Conservation (phyloP, 1,284 basidiomycete species). For the Apiotrichum gracile region DNA sequence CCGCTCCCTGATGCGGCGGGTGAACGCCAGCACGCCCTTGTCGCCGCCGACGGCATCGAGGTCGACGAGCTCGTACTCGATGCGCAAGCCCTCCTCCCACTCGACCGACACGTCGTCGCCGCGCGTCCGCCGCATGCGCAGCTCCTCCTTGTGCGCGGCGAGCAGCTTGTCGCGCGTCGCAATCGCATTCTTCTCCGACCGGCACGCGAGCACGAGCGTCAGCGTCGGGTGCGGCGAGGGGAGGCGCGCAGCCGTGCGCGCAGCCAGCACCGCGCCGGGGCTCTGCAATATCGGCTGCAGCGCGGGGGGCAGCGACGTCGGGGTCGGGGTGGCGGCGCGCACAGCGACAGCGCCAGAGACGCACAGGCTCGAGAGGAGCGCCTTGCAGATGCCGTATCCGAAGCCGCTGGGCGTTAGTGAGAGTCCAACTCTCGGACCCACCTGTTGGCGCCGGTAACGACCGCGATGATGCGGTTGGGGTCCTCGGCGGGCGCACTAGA, state of each 20-base stretch:
- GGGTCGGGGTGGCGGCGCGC: constrained; percentile 24
- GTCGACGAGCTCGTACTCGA: constrained; percentile 63
- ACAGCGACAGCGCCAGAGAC: constrained; percentile 24
- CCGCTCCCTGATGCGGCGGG: constrained; percentile 55
- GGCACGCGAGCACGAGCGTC: constrained; percentile 77
- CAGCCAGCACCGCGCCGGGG: neutral
- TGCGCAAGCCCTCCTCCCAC: constrained; percentile 59
- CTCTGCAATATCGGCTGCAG: constrained; percentile 21
- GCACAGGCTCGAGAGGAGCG: constrained; percentile 66
- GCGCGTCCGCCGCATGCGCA: constrained; percentile 44
- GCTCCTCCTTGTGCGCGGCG: constrained; percentile 52
- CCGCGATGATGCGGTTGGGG: constrained; percentile 43
- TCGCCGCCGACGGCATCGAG: constrained; percentile 53
- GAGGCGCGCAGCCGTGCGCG: neutral
- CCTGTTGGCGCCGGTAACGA: constrained; percentile 67
- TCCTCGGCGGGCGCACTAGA: neutral
- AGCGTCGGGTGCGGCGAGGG: constrained; percentile 51
- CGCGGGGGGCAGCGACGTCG: constrained; percentile 24
- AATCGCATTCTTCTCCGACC: constrained; percentile 61
- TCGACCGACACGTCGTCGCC: constrained; percentile 46
- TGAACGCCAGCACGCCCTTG: constrained; percentile 61
- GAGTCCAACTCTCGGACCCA: constrained; percentile 43
- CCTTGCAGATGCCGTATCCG: constrained; percentile 76
- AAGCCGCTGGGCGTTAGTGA: too few species aligned
- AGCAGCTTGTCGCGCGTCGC: constrained; percentile 57